Evolutionary conservation across 352 stramenopile species (phyloP), one percentile per base, ranked within the genome.

Genomic region (Globisporangium heterothallicum): DNA sequence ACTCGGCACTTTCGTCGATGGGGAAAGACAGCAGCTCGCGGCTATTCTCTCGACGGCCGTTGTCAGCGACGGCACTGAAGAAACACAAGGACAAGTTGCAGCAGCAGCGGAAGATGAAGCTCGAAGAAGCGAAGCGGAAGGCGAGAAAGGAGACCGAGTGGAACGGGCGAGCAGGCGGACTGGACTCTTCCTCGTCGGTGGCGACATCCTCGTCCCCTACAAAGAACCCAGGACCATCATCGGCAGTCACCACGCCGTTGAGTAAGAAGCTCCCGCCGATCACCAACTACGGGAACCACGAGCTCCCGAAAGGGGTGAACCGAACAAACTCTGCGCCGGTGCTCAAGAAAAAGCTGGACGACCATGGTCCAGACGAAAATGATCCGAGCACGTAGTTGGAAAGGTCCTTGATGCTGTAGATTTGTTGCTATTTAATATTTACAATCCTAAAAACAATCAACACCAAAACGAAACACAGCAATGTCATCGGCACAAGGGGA

Each of bases 111-210:
- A 80, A 81, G 34, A 82, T 85, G 55, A 75, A 76, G n/a, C 61
- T 76, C 36, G 78, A 89, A 24, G 78, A 90, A 14, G 60, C 63
- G 3, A 73, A 76, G 40, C 64, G 65, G 2, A 63, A 82, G 26
- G 62, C 76, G 2, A 68, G 72, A 21, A 84, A 88, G 67, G 83
- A 95, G 57, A 66, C 79, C 6, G 75, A 92, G 41, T 95, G 83
- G 85, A 67, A 79, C 25, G 83, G 83, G 8, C 77, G 83, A 7
- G 77, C 81, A 0, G 83, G 77, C 7, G 85, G 85, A 0, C 59
- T 93, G 55, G 78, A 95, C 32, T 63, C 68, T 26, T 61, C 73
- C 24, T 66, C 60, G 12, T 58, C 64, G 21, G 25, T 55, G 2
- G 48, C 56, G 21, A 14, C 22, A 13, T 19, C 35, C 12, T 38